Percentiles rank a stretch among this genome's conserved stretches.
These are phyloP conservation scores for Babesia divergens DNA, from an alignment of 169 alveolate genomes.

Conservation along the genomic window DNA sequence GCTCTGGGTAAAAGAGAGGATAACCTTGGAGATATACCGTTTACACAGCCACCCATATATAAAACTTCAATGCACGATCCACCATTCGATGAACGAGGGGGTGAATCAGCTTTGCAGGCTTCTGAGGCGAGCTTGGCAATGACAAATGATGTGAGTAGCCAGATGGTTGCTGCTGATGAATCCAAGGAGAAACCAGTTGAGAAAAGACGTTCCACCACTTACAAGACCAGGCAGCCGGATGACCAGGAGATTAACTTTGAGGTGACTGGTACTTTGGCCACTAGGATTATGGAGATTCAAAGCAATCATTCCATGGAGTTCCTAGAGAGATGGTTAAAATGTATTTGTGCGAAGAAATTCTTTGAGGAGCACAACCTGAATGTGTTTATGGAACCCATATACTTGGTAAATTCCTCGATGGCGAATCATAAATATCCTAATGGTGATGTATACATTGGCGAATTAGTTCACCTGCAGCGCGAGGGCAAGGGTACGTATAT, in stretches of 20 bases:
- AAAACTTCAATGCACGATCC: too few relatives aligned
- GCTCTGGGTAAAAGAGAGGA: too few relatives aligned
- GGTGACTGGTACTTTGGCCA: constrained; percentile 32
- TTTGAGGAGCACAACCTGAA: constrained; percentile 31
- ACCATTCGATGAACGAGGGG: too few relatives aligned
- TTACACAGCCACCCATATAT: too few relatives aligned
- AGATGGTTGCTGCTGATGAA: not conserved
- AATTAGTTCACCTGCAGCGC: constrained; percentile 30
- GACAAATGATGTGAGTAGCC: not conserved
- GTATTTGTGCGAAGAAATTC: constrained; percentile 25
- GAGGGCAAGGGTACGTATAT: constrained; percentile 59
- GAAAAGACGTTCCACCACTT: not conserved
- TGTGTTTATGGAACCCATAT: constrained; percentile 45
- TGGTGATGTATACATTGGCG: constrained; percentile 61
- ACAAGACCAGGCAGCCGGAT: not conserved
- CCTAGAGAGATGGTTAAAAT: constrained; percentile 46
- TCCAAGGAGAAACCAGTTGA: not conserved
- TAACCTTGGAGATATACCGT: too few relatives aligned
- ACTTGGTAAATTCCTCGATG: not conserved
- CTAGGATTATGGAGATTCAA: constrained; percentile 50
- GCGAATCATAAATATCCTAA: constrained; percentile 56
- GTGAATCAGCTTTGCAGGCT: too few relatives aligned
- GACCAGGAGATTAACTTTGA: constrained; percentile 18
- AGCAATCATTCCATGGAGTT: constrained; percentile 51
- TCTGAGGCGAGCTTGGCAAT: too few relatives aligned